Evolutionary conservation across 371 early-diverging fungal species (phyloP).

Genomic region (Rhizomucor pusillus): DNA sequence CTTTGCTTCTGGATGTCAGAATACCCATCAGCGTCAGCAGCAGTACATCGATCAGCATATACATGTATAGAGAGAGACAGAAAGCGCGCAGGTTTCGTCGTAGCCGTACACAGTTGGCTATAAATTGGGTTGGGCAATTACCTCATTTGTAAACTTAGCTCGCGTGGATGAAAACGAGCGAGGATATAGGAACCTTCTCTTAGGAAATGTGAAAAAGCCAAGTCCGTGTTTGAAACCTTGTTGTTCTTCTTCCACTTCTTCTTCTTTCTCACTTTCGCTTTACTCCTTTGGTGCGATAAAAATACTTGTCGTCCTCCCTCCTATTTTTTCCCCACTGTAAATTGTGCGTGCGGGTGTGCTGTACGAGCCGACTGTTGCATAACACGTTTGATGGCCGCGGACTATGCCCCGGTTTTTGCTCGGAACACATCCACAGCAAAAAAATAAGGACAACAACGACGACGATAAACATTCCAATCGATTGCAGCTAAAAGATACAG

Average conservation of each 20-base stretch:
- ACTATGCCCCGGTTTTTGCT: slow-evolving; percentile 9
- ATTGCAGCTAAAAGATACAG: slow-evolving; percentile 2
- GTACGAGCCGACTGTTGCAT: neutral
- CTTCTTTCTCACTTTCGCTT: neutral
- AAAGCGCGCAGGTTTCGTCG: neutral
- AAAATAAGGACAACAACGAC: neutral
- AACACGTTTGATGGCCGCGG: slow-evolving; percentile 4
- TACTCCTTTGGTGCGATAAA: neutral
- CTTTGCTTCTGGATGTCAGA: too few species aligned
- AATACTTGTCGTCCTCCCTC: neutral
- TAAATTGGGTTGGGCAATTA: slow-evolving; percentile 6
- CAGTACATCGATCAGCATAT: too few species aligned
- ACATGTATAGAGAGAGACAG: neutral
- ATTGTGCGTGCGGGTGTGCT: neutral
- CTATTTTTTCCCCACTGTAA: neutral
- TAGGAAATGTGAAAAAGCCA: neutral
- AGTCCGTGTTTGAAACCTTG: neutral
- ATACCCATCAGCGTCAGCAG: too few species aligned
- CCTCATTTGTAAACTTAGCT: slow-evolving; percentile 7
- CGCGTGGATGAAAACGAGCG: slow-evolving; percentile 4
- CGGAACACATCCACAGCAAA: slow-evolving; percentile 5
- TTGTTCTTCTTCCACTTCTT: slow-evolving; percentile 4
- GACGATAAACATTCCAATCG: neutral
- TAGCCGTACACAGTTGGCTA: too few species aligned
- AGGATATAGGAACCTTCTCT: neutral